These are phyloP conservation scores for Exophiala mesophila DNA, from an alignment of 2,329 filamentous ascomycete genomes.

Conservation along the genomic window DNA sequence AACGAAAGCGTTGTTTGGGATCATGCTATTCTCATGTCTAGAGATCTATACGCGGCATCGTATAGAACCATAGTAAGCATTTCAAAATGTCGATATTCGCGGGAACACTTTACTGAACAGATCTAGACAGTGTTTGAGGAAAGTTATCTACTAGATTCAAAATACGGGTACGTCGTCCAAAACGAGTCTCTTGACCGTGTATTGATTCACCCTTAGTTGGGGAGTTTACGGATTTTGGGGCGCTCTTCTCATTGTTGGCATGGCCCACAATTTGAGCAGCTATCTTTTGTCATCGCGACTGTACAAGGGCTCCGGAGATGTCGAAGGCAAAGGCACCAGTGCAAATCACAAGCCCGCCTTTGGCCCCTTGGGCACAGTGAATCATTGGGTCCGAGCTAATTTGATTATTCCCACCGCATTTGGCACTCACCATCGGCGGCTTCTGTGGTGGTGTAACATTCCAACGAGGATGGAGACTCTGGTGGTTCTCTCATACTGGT, in stretches of 20 bases:
- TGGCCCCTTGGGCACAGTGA: conserved; percentile 6
- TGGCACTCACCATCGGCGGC: conserved; percentile 37
- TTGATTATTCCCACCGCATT: conserved; percentile 42
- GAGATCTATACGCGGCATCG: conserved; percentile 27
- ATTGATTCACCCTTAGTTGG: conserved; percentile 20
- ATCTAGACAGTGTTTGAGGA: neutral
- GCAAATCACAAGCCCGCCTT: neutral
- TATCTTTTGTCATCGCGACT: conserved; percentile 21
- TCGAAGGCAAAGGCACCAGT: conserved; percentile 9
- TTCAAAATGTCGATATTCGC: neutral
- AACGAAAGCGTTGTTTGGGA: conserved; percentile 18
- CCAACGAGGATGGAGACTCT: conserved; percentile 46
- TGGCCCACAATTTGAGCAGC: conserved; percentile 28
- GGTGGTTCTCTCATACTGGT: conserved; percentile 41
- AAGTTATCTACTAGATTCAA: conserved; percentile 4
- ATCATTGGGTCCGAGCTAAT: conserved; percentile 34
- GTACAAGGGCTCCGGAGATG: conserved; percentile 4
- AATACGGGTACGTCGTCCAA: conserved; percentile 32
- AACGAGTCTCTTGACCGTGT: neutral
- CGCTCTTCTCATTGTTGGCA: conserved; percentile 32
- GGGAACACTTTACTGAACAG: neutral
- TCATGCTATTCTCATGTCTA: conserved; percentile 31
- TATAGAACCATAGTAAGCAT: conserved; percentile 32
- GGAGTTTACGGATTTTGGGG: conserved; percentile 39
- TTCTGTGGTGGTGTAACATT: conserved; percentile 42